Conservation (phyloP, 108 stramenopile species). For the Aurantiochytrium sp. region DNA sequence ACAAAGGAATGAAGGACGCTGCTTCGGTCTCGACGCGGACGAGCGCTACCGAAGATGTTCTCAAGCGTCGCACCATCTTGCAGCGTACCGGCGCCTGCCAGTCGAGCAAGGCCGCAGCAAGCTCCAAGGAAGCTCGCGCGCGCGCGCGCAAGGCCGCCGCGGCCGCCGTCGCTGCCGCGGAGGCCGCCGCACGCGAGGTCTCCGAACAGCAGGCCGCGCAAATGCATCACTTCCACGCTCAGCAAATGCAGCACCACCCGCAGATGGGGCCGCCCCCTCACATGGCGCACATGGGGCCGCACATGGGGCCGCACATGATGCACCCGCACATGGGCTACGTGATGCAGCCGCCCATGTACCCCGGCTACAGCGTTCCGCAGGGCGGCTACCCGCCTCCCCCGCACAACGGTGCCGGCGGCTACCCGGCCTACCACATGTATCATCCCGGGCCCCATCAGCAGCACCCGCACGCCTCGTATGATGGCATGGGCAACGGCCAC, state of each 20-base stretch:
- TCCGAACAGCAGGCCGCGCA: not conserved
- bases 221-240: not conserved
- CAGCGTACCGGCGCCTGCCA: conserved; percentile 6
- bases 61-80: not conserved
- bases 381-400: not conserved
- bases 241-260: not conserved
- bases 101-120: conserved; percentile 12
- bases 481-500: not conserved
- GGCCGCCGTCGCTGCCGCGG: conserved; percentile 7
- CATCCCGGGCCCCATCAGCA: not conserved
- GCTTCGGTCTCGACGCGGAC: not conserved
- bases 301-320: not conserved
- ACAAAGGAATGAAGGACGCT: not conserved
- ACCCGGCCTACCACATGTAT: too few relatives aligned
- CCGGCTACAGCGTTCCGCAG: not conserved
- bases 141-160: conserved; percentile 7
- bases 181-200: not conserved
- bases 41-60: not conserved
- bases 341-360: not conserved
- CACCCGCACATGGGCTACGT: not conserved
- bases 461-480: not conserved
- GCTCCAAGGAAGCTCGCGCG: not conserved
- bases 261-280: not conserved
- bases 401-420: not conserved
- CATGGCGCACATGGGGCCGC: not conserved